A percentile compares a stretch with the other conserved stretches of the same genome.
Evolutionary conservation across 164 flowering plant species (phyloP).

Genomic region (Buxus sempervirens): DNA sequence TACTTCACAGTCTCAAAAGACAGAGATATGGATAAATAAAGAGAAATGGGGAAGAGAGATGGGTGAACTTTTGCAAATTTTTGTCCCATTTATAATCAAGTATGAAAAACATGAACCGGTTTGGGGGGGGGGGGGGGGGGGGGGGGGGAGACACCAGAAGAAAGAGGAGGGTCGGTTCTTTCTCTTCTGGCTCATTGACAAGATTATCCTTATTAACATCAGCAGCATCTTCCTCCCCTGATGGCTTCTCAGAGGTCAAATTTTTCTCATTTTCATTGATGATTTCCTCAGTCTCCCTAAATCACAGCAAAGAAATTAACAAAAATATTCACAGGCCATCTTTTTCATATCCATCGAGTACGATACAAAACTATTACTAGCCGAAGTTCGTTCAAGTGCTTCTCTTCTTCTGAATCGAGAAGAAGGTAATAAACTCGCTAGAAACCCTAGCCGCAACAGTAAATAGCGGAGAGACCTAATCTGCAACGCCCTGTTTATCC

Average conservation of each 20-base stretch:
- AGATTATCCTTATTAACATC: conserved; percentile 34
- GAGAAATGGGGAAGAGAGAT: too few species aligned
- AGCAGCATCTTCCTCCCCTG: conserved; percentile 36
- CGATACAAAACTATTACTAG: not conserved
- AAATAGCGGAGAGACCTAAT: not conserved
- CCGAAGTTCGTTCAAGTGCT: not conserved
- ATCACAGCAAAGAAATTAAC: not conserved
- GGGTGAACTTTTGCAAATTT: too few species aligned
- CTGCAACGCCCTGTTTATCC: not conserved
- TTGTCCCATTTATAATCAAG: too few species aligned
- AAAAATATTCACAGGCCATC: not conserved
- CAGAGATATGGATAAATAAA: too few species aligned
- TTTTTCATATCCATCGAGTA: conserved; percentile 9
- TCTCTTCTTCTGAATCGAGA: not conserved
- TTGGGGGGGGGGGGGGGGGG: too few species aligned
- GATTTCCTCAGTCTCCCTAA: conserved; percentile 39
- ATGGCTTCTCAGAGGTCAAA: conserved; percentile 32
- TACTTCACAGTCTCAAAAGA: too few species aligned
- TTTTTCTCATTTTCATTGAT: conserved; percentile 32
- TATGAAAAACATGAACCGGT: too few species aligned
- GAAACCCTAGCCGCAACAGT: conserved; percentile 7
- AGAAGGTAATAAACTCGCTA: not conserved
- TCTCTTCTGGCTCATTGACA: conserved; percentile 40
- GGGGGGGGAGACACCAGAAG: too few species aligned
- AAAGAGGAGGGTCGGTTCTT: too few species aligned